phyloP scores from a whole-genome alignment of 208 protist genomes.

The Crithidia acanthocephali region DNA sequence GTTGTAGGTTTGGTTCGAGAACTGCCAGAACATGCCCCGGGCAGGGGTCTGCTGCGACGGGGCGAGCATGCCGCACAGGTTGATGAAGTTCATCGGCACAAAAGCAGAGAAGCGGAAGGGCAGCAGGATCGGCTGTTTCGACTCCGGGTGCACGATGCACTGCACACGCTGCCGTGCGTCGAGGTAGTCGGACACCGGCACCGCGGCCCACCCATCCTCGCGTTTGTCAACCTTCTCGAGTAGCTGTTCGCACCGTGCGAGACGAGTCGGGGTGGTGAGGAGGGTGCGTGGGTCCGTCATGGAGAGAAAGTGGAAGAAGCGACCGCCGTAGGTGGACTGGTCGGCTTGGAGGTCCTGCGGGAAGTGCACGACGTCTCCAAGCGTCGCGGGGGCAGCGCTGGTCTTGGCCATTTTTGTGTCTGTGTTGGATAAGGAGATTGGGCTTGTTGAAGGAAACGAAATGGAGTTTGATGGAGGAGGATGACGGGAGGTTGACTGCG shows the following conservation, averaged over 20 bases:
- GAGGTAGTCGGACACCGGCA: slow-evolving; percentile 45
- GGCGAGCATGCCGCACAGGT: slow-evolving; percentile 78
- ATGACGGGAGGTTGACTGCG: too few species aligned
- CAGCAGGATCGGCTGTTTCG: slow-evolving; percentile 61
- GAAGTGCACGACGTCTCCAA: slow-evolving; percentile 45
- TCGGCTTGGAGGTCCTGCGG: slow-evolving; percentile 44
- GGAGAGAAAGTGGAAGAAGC: slow-evolving; percentile 45
- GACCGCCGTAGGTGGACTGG: slow-evolving; percentile 46
- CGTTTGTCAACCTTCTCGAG: slow-evolving; percentile 34
- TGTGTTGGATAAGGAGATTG: too few species aligned
- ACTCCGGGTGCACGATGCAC: slow-evolving; percentile 86
- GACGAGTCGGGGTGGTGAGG: slow-evolving; percentile 40
- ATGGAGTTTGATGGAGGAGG: neutral
- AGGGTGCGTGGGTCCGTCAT: slow-evolving; percentile 65
- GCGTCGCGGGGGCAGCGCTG: slow-evolving; percentile 5
- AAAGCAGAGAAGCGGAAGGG: slow-evolving; percentile 92
- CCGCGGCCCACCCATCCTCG: slow-evolving; percentile 29
- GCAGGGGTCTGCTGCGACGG: slow-evolving; percentile 61
- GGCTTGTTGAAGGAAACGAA: neutral
- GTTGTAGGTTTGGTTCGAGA: slow-evolving; percentile 92
- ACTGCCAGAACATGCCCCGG: slow-evolving; percentile 87
- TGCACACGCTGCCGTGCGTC: slow-evolving; percentile 47
- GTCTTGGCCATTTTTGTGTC: neutral
- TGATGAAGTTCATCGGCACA: slow-evolving; percentile 88
- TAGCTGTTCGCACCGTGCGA: slow-evolving; percentile 36